Evolutionary conservation across 2,329 filamentous ascomycete species (phyloP).

Genomic region (Amauroascus verrucosus): DNA sequence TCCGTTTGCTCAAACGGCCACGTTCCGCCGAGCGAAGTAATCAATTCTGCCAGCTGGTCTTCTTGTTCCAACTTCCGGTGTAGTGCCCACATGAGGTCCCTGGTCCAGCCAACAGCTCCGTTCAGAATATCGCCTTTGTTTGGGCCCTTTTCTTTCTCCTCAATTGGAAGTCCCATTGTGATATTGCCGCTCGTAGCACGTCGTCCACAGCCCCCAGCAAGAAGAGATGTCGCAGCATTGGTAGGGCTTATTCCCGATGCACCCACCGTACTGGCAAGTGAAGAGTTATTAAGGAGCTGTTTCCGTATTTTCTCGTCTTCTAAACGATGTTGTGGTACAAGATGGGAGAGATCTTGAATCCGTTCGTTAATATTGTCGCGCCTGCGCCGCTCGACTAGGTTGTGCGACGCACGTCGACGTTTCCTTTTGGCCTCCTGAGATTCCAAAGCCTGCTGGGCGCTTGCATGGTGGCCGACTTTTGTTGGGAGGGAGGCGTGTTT

Average conservation of each 20-base stretch:
- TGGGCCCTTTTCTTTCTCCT: constrained; percentile 96
- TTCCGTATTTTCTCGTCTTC: constrained; percentile 97
- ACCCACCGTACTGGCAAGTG: constrained; percentile 70
- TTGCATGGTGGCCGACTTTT: constrained; percentile 54
- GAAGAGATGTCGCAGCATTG: constrained; percentile 63
- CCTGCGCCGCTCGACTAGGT: constrained; percentile 85
- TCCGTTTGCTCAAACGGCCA: constrained; percentile 78
- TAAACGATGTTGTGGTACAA: constrained; percentile 82
- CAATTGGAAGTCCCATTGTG: constrained; percentile 80
- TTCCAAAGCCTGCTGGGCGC: constrained; percentile 46
- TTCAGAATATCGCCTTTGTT: constrained; percentile 99
- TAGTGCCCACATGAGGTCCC: constrained; percentile 95
- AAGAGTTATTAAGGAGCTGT: constrained; percentile 82
- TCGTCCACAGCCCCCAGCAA: constrained; percentile 74
- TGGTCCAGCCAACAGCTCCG: constrained; percentile 90
- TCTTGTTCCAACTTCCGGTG: constrained; percentile 82
- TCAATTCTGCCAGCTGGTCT: constrained; percentile 69
- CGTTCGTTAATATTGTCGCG: constrained; percentile 98
- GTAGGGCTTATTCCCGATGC: constrained; percentile 53
- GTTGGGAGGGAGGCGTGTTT: constrained; percentile 81
- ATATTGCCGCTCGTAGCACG: constrained; percentile 75
- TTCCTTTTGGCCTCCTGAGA: constrained; percentile 91
- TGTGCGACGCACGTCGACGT: constrained; percentile 85
- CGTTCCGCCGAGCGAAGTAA: constrained; percentile 60
- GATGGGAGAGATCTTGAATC: constrained; percentile 88